Conservation (phyloP, 1,284 basidiomycete genomes). For the Marasmius oreades region DNA sequence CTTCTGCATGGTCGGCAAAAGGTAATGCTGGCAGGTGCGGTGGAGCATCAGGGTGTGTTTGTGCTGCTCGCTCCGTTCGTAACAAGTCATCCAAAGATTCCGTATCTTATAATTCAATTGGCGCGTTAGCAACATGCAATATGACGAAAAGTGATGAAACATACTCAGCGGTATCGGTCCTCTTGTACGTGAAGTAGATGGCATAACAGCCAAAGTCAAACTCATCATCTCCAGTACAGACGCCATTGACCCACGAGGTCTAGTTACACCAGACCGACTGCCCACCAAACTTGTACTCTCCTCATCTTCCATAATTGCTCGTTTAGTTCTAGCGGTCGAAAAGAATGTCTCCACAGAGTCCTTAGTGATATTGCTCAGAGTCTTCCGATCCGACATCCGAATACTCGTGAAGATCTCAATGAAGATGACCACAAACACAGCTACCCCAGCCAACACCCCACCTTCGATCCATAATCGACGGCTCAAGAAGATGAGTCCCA, state of each 20-base stretch:
- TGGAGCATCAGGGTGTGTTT: constrained; percentile 74
- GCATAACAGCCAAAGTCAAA: constrained; percentile 66
- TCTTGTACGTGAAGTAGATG: constrained; percentile 49
- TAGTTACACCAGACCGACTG: constrained; percentile 35
- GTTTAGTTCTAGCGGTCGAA: constrained; percentile 35
- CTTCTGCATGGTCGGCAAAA: constrained; percentile 70
- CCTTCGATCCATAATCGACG: constrained; percentile 69
- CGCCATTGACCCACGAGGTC: constrained; percentile 65
- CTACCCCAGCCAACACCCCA: constrained; percentile 54
- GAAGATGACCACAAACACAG: constrained; percentile 47
- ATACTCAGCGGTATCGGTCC: constrained; percentile 66
- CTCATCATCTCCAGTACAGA: constrained; percentile 81
- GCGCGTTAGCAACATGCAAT: constrained; percentile 7
- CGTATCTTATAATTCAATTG: constrained; percentile 41
- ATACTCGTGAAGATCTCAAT: constrained; percentile 56
- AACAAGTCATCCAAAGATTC: constrained; percentile 76
- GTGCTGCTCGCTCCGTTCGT: constrained; percentile 72
- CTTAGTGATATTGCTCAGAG: constrained; percentile 52
- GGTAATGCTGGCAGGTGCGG: constrained; percentile 67
- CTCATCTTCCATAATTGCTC: constrained; percentile 36
- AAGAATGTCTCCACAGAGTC: constrained; percentile 56
- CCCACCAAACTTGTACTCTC: constrained; percentile 53
- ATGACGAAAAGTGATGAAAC: constrained; percentile 24
- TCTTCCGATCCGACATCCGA: constrained; percentile 41
- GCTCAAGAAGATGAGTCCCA: constrained; percentile 70